Base-by-base conservation (phyloP, 441 rosid genomes). In the Theobroma grandiflorum region DNA sequence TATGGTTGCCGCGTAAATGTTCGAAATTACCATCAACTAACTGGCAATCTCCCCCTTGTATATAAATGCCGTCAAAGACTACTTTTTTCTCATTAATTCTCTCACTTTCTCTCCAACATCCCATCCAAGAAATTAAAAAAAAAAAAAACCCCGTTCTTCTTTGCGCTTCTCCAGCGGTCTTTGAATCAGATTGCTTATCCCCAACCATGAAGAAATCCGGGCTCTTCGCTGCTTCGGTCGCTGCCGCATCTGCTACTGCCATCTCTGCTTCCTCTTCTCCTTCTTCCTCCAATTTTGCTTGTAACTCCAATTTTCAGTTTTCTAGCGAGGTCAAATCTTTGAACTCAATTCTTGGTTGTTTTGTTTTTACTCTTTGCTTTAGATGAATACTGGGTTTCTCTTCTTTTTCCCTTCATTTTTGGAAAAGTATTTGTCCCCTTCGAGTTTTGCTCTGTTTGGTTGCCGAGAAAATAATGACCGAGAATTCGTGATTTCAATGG, bases 151-250 rank as follows among this genome's bases (percentile, higher is more conserved):
- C n/a, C 42, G 1, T 7, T 53, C 59, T 38, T 72, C 10, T 37
- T 57, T 20, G 2, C 52, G 15, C 49, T 68, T 64, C n/a, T 55
- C 68, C 20, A 61, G 79, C 61, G 73, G 15, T 55, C 73, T 20
- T 43, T 49, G 75, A 57, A 74, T 26, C 72, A 0, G 15, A 69
- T 37, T 61, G 35, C 72, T 43, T 57, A 45, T 79, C 73, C 22
- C 52, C 58, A 57, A 63, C 37, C 43, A 95, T 92, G 97, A 93
- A 93, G 87, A 91, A 84, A 84, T 89, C 97, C 1, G 87, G 93
- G 38, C 33, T 92, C 70, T 68, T 94, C 1, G 93, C 93, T 22
- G 96, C 91, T 31, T 90, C 94, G 31, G 82, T 89, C n/a, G 93
- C 95, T 11, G 91, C 94, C 2, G 91, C 85, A 16, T 88, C 93